Base-by-base conservation (phyloP, 495 filamentous ascomycete genomes). In the Cryomyces antarcticus region DNA sequence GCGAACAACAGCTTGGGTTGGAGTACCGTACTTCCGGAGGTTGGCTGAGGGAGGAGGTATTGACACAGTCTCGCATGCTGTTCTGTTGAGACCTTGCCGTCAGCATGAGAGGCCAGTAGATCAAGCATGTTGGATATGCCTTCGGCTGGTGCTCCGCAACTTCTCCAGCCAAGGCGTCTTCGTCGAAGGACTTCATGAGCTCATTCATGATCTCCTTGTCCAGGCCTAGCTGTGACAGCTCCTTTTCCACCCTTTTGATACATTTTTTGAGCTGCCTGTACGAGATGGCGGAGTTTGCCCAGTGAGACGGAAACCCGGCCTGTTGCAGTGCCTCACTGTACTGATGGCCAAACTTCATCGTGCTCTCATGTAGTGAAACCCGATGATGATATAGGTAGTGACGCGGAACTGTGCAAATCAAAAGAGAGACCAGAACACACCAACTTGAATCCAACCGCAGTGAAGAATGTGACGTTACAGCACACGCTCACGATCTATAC, bases 231-330 rank as follows among this genome's bases (percentile, higher is more conserved):
- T 59, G 60, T 10, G 60, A 51, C 6, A 83, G 64, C 57, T 83
- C 78, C 36, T 60, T 53, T 41, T 71, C 56, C 52, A 84, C 69
- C 54, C 71, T 73, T 48, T 76, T 78, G 52, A 84, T 70, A 56
- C 78, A 72, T 57, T 82, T 84, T 56, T 84, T 84, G 43, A 84
- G 71, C 49, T 79, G 68, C 31, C 70, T 63, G 55, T 84, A 84
- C 39, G 74, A 75, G 44, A 84, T 77, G 12, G 79, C 78, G 37
- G 67, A 70, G 11, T 75, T 67, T 5, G 78, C 66, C 79, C 80
- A 83, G 51, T 73, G 68, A 31, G 64, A 60, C 0, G 79, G 79
- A 53, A 57, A 64, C 47, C 60, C 65, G 46, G 74, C 72, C 44
- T 57, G 63, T 41, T 65, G 51, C 31, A 84, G 62, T 39, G 64